phyloP scores from a whole-genome alignment of 2,329 filamentous ascomycete genomes.

The Fusarium penzigii region DNA sequence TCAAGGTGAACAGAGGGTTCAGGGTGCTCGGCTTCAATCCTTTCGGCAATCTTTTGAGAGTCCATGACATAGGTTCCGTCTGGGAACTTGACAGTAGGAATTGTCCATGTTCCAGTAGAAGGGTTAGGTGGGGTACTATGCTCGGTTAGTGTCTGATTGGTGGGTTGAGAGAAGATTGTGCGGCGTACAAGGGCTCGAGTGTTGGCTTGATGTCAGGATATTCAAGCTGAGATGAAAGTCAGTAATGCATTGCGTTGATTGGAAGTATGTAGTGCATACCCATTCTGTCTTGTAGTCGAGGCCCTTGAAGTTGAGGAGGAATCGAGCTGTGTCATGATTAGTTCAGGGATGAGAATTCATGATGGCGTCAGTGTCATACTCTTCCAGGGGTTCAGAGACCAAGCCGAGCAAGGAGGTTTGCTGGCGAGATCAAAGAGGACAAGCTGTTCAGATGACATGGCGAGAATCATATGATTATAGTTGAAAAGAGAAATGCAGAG shows the following conservation, averaged over 20 bases:
- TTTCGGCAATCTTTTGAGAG: conserved; percentile 58
- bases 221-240: conserved; percentile 45
- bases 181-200: conserved; percentile 53
- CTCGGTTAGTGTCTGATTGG: background rate
- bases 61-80: conserved; percentile 65
- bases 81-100: conserved; percentile 56
- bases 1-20: conserved; percentile 59
- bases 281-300: conserved; percentile 69
- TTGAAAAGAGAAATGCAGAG: background rate
- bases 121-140: conserved; percentile 21
- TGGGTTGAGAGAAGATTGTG: background rate
- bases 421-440: conserved; percentile 65
- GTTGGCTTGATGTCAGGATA: conserved; percentile 64
- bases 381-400: conserved; percentile 74
- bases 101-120: conserved; percentile 27
- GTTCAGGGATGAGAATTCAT: background rate
- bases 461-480: too few species aligned
- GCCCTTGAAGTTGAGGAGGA: conserved; percentile 67
- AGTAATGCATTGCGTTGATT: background rate
- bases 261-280: conserved; percentile 32
- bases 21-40: conserved; percentile 61
- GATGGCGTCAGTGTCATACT: conserved; percentile 41
- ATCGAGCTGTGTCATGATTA: conserved; percentile 50
- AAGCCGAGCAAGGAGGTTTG: conserved; percentile 47
- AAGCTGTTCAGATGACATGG: conserved; percentile 41